These are phyloP conservation scores for Pilaira anomala DNA, from an alignment of 192 early-diverging fungal species.

Conservation along the genomic window DNA sequence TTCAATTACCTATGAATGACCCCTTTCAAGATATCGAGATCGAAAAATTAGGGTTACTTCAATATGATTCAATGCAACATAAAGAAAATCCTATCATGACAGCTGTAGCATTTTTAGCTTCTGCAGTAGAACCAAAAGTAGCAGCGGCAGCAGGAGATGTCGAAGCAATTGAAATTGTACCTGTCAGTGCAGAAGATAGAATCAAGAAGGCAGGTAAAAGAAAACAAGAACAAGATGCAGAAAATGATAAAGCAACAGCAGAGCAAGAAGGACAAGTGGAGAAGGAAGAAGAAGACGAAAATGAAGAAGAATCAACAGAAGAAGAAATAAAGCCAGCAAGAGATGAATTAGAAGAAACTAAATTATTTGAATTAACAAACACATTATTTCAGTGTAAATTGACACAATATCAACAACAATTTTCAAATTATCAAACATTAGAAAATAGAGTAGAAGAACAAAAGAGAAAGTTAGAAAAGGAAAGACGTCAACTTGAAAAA, in stretches of 20 bases:
- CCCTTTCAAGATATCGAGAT: constrained; percentile 56
- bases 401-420: constrained; percentile 80
- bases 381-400: constrained; percentile 77
- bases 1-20: constrained; percentile 86
- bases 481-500: constrained; percentile 54
- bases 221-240: too few species aligned
- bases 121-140: constrained; percentile 81
- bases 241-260: constrained; percentile 19
- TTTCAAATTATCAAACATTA: constrained; percentile 87
- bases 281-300: constrained; percentile 29
- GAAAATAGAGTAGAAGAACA: constrained; percentile 86
- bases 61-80: constrained; percentile 60
- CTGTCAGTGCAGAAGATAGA: too few species aligned
- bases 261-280: constrained; percentile 21
- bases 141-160: constrained; percentile 78
- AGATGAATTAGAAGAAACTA: constrained; percentile 83
- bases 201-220: too few species aligned
- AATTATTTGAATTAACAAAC: constrained; percentile 67
- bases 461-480: constrained; percentile 72
- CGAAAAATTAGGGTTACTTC: constrained; percentile 60
- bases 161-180: constrained; percentile 5
- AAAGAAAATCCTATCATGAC: constrained; percentile 46
- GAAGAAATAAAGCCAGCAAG: constrained; percentile 13
- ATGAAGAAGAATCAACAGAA: constrained; percentile 6
- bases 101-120: constrained; percentile 86